A percentile compares a stretch with the other conserved stretches of the same genome.
phyloP scores from a whole-genome alignment of 1,284 basidiomycete species.

The Pascua sp. region DNA sequence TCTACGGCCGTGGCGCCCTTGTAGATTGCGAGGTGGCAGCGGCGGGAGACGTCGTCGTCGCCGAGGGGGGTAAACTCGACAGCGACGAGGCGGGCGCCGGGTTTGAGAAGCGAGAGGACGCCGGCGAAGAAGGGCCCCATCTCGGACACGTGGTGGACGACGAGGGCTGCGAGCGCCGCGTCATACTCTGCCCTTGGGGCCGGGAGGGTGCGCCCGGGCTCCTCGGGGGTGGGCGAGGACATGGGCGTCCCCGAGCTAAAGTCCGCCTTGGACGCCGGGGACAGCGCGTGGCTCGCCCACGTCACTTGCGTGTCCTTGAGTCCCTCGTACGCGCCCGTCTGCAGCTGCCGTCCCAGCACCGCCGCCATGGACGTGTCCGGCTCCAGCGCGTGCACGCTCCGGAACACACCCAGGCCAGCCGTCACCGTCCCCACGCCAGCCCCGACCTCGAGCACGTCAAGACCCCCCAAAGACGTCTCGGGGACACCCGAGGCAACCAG shows the following conservation, averaged over 20 bases:
- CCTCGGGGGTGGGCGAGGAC: slow-evolving; percentile 16
- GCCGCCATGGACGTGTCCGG: slow-evolving; percentile 32
- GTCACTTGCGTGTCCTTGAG: slow-evolving; percentile 2
- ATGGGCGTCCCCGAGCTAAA: slow-evolving; percentile 13
- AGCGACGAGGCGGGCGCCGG: slow-evolving; percentile 31
- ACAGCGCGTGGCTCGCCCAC: slow-evolving; percentile 23
- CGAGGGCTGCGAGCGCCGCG: slow-evolving; percentile 31
- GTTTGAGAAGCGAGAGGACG: slow-evolving; percentile 18
- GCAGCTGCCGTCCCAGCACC: slow-evolving; percentile 15
- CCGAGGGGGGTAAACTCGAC: slow-evolving; percentile 27
- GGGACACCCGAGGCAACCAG: slow-evolving; percentile 17
- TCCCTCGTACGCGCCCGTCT: not conserved
- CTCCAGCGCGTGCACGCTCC: slow-evolving; percentile 35
- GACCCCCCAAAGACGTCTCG: not conserved
- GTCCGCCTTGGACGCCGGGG: slow-evolving; percentile 7
- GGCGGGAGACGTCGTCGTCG: slow-evolving; percentile 4
- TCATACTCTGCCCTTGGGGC: slow-evolving; percentile 28
- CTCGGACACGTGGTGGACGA: slow-evolving; percentile 41
- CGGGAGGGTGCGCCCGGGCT: slow-evolving; percentile 13
- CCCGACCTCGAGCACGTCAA: slow-evolving; percentile 37
- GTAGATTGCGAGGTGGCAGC: slow-evolving; percentile 8
- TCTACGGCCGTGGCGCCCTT: not conserved
- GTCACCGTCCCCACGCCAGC: slow-evolving; percentile 39
- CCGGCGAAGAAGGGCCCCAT: slow-evolving; percentile 27
- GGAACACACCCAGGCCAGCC: slow-evolving; percentile 24